Evolutionary conservation across 371 early-diverging fungal genomes (phyloP).

Genomic region (Chytridium lagenaria): DNA sequence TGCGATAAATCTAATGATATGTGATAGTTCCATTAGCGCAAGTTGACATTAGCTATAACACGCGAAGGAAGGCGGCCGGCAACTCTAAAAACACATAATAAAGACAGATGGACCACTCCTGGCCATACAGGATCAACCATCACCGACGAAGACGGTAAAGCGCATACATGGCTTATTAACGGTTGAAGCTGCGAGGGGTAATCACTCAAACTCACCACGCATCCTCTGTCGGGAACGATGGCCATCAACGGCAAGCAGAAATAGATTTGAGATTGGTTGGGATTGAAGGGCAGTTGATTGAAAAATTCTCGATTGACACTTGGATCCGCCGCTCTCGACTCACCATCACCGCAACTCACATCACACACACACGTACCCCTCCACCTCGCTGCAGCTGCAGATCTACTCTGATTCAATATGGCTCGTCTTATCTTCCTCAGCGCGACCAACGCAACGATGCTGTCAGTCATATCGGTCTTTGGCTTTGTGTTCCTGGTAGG

Average conservation of each 20-base stretch:
- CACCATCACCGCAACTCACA: neutral
- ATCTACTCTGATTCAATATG: no score
- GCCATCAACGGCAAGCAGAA: no score
- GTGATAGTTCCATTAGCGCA: neutral
- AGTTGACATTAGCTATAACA: neutral
- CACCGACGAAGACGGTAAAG: no score
- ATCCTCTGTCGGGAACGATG: neutral
- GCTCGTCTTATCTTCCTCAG: slow-evolving; percentile 16
- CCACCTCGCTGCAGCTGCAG: no score
- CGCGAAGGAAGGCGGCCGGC: no score
- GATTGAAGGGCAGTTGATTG: no score
- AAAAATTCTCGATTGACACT: neutral
- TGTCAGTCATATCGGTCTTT: slow-evolving; percentile 19
- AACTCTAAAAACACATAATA: no score
- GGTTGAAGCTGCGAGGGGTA: no score
- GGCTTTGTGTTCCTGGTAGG: slow-evolving; percentile 20
- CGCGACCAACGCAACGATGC: slow-evolving; percentile 8
- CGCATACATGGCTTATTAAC: no score
- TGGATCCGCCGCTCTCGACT: neutral
- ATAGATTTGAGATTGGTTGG: no score
- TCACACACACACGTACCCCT: no score
- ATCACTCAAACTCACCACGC: neutral
- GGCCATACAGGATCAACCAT: neutral
- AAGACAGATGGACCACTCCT: no score
- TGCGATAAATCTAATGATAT: slow-evolving; percentile 39